Base-by-base conservation (phyloP, 2,329 filamentous ascomycete genomes). In the Cytospora chrysosperma region DNA sequence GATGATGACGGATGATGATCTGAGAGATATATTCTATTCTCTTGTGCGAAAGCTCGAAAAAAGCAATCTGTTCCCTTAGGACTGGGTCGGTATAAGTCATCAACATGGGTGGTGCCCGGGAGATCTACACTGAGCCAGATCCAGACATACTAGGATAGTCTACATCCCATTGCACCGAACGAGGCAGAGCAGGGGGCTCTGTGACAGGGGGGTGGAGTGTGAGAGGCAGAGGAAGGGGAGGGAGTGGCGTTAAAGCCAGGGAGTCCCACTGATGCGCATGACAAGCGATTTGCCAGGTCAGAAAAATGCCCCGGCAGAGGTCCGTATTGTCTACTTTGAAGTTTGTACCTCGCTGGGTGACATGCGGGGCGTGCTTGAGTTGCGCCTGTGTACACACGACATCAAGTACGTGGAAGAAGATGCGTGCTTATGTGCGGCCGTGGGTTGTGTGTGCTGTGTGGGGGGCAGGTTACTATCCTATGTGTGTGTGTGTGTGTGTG, bases 401-500 rank as follows among this genome's bases (percentile, higher is more conserved):
- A 28, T 37, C 47, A 50, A 49, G 43, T 58, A 61, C 37, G 30
- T 58, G 61, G 53, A 58, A 52, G 27, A 37, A 5, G 50, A 28
- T 65, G 63, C 65, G 64, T 68, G 64, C 61, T 59, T 68, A 67
- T 68, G 67, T 70, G 63, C 65, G 56, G 58, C 54, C 40, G 58
- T 34, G 24, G 57, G 47, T 63, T 28, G 40, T 63, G 61, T 67
- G 63, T 67, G 63, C 30, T 43, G 9, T 27, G 37, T 34, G 32
- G 32, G n/a, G n/a, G n/a, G n/a, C n/a, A n/a, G n/a, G 32, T 34
- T 34, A 43, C 27, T 17, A 28, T 56, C 30, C 21, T 15, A 61
- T 69, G 67, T 69, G 68, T 69, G 64, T 68, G 63, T 62, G 56
- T 63, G 64, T 70, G 57, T 69, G 67, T 69, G 68, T 69, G 64